Base-by-base conservation (phyloP, 306 rosid genomes). In the Arachis stenosperma region DNA sequence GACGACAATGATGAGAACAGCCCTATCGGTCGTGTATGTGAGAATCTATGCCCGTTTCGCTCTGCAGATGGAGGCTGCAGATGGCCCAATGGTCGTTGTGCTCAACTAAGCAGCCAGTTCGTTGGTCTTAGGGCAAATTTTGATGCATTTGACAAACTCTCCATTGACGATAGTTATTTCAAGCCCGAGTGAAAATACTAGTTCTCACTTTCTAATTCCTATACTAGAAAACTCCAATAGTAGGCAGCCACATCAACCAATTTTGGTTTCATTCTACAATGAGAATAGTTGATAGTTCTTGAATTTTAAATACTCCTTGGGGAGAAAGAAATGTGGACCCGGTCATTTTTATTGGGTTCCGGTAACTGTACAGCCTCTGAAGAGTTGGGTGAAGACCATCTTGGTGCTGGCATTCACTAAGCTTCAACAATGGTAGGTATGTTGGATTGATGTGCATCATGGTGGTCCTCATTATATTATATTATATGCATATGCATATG, bases 1-100 rank as follows among this genome's bases (percentile, higher is more conserved):
- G 82, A 44, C 4, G 65, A 72, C 30, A 85, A 86, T 60, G 84
- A 67, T 2, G 70, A 86, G 5, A 68, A 60, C 44, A 83, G 74
- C 79, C 74, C 81, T 10, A 61, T 87, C 11, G 70, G 82, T 73
- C 84, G 85, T 41, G 86, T 84, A 30, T 94, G 99, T 60, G 93
- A 91, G 79, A 76, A 84, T 15, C 72, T 94, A 14, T 94, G 99
- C 71, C 97, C 96, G 0, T 79, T 91, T 71, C 86, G 84, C 61
- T 58, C 90, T 47, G 80, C 77, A 56, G 96, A 81, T 17, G 97
- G 97, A 79, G 87, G 87, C 66, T 94, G 99, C 83, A 79, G 83
- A 71, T 94, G 99, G 99, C 97, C 97, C 8, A 86, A 84, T 75
- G 85, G 96, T 47, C 89, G 74, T 39, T 94, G 99, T 86, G 99